Evolutionary conservation across 1,139 yeast genomes (phyloP), one percentile per base, ranked within the genome.

Genomic region (Nakaseomyces sp.): DNA sequence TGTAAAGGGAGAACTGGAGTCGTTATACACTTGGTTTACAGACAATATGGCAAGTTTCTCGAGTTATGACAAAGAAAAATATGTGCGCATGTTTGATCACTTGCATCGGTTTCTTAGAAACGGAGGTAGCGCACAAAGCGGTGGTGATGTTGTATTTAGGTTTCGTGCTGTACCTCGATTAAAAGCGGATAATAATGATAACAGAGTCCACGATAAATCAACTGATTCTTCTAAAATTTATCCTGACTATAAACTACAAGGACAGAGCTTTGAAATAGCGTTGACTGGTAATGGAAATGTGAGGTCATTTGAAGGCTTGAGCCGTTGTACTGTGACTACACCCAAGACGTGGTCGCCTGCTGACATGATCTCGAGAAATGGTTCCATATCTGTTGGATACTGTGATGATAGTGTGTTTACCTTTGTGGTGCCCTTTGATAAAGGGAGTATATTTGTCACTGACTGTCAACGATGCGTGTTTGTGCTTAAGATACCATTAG

Each of bases 371-470:
- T 5, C 12, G 7, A 13, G 18, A 32, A 32, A 32, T 13, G 36
- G 36, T 17, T 32, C 36, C 4, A n/a, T 32, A 10, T 32, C 36
- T 19, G 12, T 32, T 32, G 36, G 36, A 10, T 32, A 17, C 25
- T 32, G 36, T 19, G 36, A 32, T 12, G 13, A 32, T n/a, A 32
- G 24, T 32, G 24, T 32, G 6, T 32, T 32, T 32, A 24, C 13
- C 12, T 4, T 32, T 18, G 6, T 24, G 4, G 24, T 16, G 3
- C 40, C 30, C 12, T 56, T 54, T 31, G 20, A 36, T 13, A 35
- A 39, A 15, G 61, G 62, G 3, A 56, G 56, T 37, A 37, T 57
- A 3, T 48, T 49, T 16, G 42, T 57, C 2, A 50, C 51, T 3
- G 43, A 51, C 17, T 48, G 52, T 25, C 12, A 13, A 13, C 37